Percentiles rank a stretch among this genome's conserved stretches.
phyloP scores from a whole-genome alignment of 305 asterid genomes.

The Coffea humblotiana region DNA sequence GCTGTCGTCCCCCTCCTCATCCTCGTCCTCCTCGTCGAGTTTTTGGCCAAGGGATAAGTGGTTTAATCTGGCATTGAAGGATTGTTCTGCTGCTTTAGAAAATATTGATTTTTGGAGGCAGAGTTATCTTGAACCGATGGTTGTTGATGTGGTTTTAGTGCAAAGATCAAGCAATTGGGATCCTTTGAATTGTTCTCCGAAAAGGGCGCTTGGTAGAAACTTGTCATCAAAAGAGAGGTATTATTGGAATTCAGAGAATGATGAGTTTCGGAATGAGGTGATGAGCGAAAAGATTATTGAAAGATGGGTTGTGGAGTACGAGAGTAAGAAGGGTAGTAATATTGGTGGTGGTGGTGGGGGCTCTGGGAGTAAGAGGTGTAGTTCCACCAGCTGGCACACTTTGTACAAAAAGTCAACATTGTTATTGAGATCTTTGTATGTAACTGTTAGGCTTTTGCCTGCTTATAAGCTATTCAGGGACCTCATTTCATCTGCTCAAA shows the following conservation, averaged over 20 bases:
- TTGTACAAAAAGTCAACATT: slow-evolving; percentile 67
- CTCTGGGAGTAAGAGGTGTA: slow-evolving; percentile 55
- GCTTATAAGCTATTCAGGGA: slow-evolving; percentile 82
- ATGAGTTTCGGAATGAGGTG: slow-evolving; percentile 45
- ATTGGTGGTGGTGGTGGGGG: slow-evolving; percentile 29
- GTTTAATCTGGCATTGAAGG: slow-evolving; percentile 78
- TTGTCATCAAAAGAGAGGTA: slow-evolving; percentile 41
- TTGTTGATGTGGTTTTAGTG: slow-evolving; percentile 68
- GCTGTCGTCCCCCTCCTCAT: slow-evolving; percentile 70
- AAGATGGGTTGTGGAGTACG: slow-evolving; percentile 88
- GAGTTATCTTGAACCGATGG: slow-evolving; percentile 77
- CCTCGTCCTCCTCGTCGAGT: slow-evolving; percentile 62
- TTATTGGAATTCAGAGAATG: slow-evolving; percentile 51
- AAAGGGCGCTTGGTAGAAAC: slow-evolving; percentile 30
- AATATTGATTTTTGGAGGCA: slow-evolving; percentile 85
- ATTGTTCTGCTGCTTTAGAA: slow-evolving; percentile 86
- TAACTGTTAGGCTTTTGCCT: slow-evolving; percentile 79
- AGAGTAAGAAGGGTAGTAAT: slow-evolving; percentile 53
- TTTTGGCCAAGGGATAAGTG: slow-evolving; percentile 82
- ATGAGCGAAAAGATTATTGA: slow-evolving; percentile 65
- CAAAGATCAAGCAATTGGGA: slow-evolving; percentile 56
- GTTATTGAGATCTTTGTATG: slow-evolving; percentile 72
- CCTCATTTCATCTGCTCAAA: slow-evolving; percentile 62
- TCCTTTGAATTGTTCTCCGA: slow-evolving; percentile 52
- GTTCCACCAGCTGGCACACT: slow-evolving; percentile 47